These are phyloP conservation scores for Lactarius hatsudake DNA, from an alignment of 768 basidiomycete species.

Conservation along the genomic window DNA sequence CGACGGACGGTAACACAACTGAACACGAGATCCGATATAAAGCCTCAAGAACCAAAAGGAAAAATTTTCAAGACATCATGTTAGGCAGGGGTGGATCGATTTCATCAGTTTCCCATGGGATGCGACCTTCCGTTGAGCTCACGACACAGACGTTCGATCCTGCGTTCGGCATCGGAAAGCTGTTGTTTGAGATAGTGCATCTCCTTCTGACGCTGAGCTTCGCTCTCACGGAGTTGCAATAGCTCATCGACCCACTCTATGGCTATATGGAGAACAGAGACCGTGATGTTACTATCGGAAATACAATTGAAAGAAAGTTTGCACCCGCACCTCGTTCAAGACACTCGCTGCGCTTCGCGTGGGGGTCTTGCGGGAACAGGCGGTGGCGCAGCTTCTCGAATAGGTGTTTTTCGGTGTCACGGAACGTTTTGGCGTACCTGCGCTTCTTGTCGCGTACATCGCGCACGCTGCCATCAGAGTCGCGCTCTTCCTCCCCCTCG, in stretches of 20 bases:
- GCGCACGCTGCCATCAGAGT: conserved; percentile 23
- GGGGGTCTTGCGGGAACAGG: conserved; percentile 24
- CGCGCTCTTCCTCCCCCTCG: conserved; percentile 26
- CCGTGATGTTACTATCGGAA: neutral
- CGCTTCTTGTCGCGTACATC: conserved; percentile 25
- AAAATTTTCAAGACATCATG: neutral
- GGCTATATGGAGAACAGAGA: conserved; percentile 5
- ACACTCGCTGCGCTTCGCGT: conserved; percentile 25
- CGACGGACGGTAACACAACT: neutral
- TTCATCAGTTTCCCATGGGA: conserved; percentile 13
- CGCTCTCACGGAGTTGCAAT: conserved; percentile 7
- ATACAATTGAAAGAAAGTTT: neutral
- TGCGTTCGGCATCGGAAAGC: conserved; percentile 21
- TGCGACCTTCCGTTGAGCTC: conserved; percentile 21
- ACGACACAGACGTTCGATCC: conserved; percentile 19
- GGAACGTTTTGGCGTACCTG: conserved; percentile 23
- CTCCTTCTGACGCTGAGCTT: conserved; percentile 15
- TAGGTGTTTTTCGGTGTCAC: conserved; percentile 23
- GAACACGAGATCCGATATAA: neutral
- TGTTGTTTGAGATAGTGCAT: conserved; percentile 18
- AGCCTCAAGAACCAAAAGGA: neutral
- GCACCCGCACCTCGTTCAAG: conserved; percentile 22
- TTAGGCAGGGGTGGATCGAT: neutral
- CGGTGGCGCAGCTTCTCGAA: conserved; percentile 25
- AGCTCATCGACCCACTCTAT: conserved; percentile 26